A percentile compares a stretch with the other conserved stretches of the same genome.
Evolutionary conservation across 164 flowering plant genomes (phyloP).

Genomic region (Stephania japonica): DNA sequence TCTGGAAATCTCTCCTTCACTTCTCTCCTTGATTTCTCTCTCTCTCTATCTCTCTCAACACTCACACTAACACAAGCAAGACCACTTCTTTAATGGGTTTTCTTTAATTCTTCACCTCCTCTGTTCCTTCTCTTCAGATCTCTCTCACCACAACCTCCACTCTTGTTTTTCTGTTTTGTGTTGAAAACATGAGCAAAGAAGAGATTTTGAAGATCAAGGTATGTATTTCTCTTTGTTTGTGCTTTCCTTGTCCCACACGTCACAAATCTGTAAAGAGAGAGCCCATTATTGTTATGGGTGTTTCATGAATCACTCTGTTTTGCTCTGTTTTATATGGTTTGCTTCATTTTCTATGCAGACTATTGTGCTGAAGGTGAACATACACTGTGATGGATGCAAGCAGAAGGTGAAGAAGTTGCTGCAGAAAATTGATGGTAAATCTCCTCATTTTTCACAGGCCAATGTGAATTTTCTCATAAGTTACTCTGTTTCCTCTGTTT

Average conservation of each 20-base stretch:
- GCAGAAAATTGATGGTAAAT: slow-evolving; percentile 78
- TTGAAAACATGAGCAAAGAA: slow-evolving; percentile 63
- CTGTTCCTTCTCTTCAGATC: slow-evolving; percentile 21
- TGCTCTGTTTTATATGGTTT: slow-evolving; percentile 12
- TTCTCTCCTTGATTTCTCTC: slow-evolving; percentile 23
- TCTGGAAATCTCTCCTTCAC: slow-evolving; percentile 14
- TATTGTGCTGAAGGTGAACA: slow-evolving; percentile 77
- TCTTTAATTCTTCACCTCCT: slow-evolving; percentile 8
- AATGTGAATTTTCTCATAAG: background rate
- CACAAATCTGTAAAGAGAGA: slow-evolving; percentile 4
- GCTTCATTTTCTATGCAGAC: slow-evolving; percentile 52
- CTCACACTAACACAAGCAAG: slow-evolving; percentile 13
- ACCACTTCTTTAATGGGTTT: slow-evolving; percentile 18
- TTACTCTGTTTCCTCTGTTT: background rate
- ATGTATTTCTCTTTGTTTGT: slow-evolving; percentile 11
- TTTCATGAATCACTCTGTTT: background rate
- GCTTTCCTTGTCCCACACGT: slow-evolving; percentile 14
- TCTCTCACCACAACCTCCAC: background rate
- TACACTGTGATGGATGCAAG: slow-evolving; percentile 88
- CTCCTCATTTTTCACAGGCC: background rate
- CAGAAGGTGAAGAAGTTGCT: slow-evolving; percentile 80
- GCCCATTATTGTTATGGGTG: background rate
- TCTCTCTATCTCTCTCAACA: slow-evolving; percentile 11
- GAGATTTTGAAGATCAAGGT: slow-evolving; percentile 86
- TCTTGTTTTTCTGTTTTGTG: slow-evolving; percentile 9